Percentiles rank a stretch among this genome's conserved stretches.
phyloP scores from a whole-genome alignment of 495 filamentous ascomycete species.

The Xylona heveae region DNA sequence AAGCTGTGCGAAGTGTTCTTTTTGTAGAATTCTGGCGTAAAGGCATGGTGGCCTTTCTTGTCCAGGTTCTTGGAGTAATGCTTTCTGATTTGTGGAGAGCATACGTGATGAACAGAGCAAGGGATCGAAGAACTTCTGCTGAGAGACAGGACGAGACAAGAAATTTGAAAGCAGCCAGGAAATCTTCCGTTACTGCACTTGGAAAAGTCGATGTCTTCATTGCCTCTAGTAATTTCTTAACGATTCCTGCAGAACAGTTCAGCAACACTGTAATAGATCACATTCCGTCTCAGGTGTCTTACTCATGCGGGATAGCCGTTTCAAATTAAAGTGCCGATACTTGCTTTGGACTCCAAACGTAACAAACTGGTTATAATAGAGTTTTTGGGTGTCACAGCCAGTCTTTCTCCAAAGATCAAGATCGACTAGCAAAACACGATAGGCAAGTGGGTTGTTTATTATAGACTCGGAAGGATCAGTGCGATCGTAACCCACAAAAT shows the following conservation, averaged over 20 bases:
- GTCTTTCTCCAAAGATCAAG: constrained; percentile 78
- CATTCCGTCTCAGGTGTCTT: constrained; percentile 19
- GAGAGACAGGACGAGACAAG: constrained; percentile 61
- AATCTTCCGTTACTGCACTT: constrained; percentile 44
- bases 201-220: constrained; percentile 67
- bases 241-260: constrained; percentile 40
- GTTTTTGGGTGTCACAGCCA: constrained; percentile 45
- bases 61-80: constrained; percentile 8
- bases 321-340: constrained; percentile 76
- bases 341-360: constrained; percentile 68
- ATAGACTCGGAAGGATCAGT: constrained; percentile 61
- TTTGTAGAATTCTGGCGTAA: constrained; percentile 9
- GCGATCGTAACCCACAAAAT: constrained; percentile 71
- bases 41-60: constrained; percentile 15
- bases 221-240: constrained; percentile 73
- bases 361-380: constrained; percentile 85
- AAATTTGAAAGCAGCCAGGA: constrained; percentile 52
- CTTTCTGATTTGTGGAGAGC: constrained; percentile 42
- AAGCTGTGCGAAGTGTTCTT: too few species aligned
- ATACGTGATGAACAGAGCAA: constrained; percentile 86
- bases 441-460: constrained; percentile 88
- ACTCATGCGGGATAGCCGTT: constrained; percentile 76
- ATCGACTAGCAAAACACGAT: constrained; percentile 77
- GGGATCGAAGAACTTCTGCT: constrained; percentile 62
- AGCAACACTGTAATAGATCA: constrained; percentile 5